Evolutionary conservation across 352 stramenopile genomes (phyloP), one percentile per base, ranked within the genome.

Genomic region (Globisporangium camurandrum): DNA sequence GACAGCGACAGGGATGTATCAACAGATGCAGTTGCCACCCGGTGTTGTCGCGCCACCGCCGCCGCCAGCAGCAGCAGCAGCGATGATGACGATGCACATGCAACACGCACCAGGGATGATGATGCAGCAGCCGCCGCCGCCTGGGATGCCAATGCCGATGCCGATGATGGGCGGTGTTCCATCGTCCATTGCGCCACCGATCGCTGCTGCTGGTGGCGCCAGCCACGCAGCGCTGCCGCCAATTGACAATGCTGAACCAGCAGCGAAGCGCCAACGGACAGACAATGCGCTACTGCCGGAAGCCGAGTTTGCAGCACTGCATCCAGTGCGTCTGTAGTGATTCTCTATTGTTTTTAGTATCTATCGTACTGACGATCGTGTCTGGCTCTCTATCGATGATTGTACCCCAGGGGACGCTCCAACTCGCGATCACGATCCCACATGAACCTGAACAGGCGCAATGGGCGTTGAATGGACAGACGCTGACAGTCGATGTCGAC

Each of bases 391-490:
- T n/a, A n/a, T n/a, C n/a, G n/a, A n/a, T n/a, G n/a, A n/a, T n/a
- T n/a, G n/a, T n/a, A n/a, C n/a, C n/a, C 27, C 52, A 92, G 81
- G 81, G 77, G 42, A 62, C 62, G 36, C 75, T 93, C 3, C 72
- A 69, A 11, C 58, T 96, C 42, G 34, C 63, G 34, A 63, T 96
- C 41, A 84, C 83, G 36, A 69, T 97, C 30, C 91, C 93, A 10
- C 71, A 88, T 42, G 92, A 98, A 28, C 57, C 82, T 1, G 75
- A 95, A 14, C 95, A 96, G 49, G 60, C 86, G 16, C 75, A 89
- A 45, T 98, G 90, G 89, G 96, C 97, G 57, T 79, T 98, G 27
- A 83, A 91, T 31, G 95, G 94, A 2, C 94, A 98, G 72, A 89
- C 82, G 7, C 55, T 98, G 36, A 93, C 67, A 4, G 47, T 98